A percentile compares a stretch with the other conserved stretches of the same genome.
These are phyloP conservation scores for Quercus alba DNA, from an alignment of 306 rosid species.

Conservation along the genomic window DNA sequence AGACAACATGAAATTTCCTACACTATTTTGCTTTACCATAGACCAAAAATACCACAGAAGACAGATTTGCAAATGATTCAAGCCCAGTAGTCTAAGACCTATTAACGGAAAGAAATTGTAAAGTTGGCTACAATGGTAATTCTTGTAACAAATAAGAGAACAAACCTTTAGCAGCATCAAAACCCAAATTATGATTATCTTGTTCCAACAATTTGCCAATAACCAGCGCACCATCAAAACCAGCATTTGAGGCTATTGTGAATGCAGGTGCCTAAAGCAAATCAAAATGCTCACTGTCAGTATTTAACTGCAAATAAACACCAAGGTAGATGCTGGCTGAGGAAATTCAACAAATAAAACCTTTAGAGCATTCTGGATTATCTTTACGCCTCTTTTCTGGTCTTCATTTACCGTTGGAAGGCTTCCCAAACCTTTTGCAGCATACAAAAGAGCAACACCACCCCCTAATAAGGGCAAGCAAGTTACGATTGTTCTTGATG, in stretches of 20 bases:
- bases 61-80: neutral
- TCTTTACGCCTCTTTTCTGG: conserved; percentile 80
- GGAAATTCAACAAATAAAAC: conserved; percentile 35
- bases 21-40: neutral
- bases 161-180: conserved; percentile 82
- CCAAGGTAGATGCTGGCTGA: neutral
- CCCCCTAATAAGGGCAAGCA: conserved; percentile 60
- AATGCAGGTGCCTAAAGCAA: conserved; percentile 60
- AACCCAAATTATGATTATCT: conserved; percentile 60
- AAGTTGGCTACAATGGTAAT: neutral
- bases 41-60: neutral
- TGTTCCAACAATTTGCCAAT: conserved; percentile 86
- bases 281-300: conserved; percentile 23
- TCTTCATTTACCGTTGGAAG: conserved; percentile 67
- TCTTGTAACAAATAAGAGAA: conserved; percentile 1
- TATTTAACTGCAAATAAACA: conserved; percentile 15
- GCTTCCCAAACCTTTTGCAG: conserved; percentile 65
- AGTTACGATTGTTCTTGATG: neutral
- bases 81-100: neutral
- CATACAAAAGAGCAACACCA: conserved; percentile 93
- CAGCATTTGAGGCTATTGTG: conserved; percentile 81
- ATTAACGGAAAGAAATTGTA: neutral
- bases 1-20: neutral
- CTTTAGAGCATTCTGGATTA: conserved; percentile 85
- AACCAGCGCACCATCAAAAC: conserved; percentile 77